phyloP scores from a whole-genome alignment of 2,329 filamentous ascomycete genomes.

The Lecanicillium sp. region DNA sequence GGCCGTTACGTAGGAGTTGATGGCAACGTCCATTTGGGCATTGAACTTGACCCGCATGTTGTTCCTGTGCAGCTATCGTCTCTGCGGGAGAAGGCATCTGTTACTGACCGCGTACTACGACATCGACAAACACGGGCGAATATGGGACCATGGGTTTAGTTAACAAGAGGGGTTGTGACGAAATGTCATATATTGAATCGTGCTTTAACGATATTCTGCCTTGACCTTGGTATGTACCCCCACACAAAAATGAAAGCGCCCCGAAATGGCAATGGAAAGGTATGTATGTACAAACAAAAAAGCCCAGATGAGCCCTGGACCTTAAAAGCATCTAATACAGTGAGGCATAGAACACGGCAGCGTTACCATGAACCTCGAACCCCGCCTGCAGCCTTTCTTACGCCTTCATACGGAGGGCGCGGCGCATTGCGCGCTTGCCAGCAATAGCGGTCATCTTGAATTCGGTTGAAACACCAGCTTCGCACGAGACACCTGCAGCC shows the following conservation, averaged over 20 bases:
- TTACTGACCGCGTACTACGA: too few relatives aligned
- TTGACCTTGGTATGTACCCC: background rate
- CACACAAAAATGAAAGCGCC: too few relatives aligned
- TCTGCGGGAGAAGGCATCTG: too few relatives aligned
- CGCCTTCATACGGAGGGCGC: slow-evolving; percentile 16
- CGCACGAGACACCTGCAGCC: slow-evolving; percentile 39
- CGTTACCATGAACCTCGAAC: background rate
- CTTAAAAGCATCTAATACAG: too few relatives aligned
- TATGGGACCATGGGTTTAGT: too few relatives aligned
- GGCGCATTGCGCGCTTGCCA: slow-evolving; percentile 18
- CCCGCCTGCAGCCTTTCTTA: slow-evolving; percentile 1
- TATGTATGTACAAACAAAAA: too few relatives aligned
- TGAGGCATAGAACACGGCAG: background rate
- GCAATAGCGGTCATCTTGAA: slow-evolving; percentile 25
- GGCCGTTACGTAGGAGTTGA: slow-evolving; percentile 42
- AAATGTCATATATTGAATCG: too few relatives aligned
- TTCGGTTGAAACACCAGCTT: slow-evolving; percentile 28
- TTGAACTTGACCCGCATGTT: slow-evolving; percentile 41
- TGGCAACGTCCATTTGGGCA: slow-evolving; percentile 38
- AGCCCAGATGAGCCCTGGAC: too few relatives aligned
- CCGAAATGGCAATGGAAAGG: too few relatives aligned
- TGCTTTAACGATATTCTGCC: too few relatives aligned
- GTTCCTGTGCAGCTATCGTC: slow-evolving; percentile 14
- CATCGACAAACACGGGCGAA: too few relatives aligned
- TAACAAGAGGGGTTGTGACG: too few relatives aligned